Percentiles rank a stretch among this genome's conserved stretches.
Evolutionary conservation across 345 rosid genomes (phyloP).

Genomic region (Schrenkiella parvula): DNA sequence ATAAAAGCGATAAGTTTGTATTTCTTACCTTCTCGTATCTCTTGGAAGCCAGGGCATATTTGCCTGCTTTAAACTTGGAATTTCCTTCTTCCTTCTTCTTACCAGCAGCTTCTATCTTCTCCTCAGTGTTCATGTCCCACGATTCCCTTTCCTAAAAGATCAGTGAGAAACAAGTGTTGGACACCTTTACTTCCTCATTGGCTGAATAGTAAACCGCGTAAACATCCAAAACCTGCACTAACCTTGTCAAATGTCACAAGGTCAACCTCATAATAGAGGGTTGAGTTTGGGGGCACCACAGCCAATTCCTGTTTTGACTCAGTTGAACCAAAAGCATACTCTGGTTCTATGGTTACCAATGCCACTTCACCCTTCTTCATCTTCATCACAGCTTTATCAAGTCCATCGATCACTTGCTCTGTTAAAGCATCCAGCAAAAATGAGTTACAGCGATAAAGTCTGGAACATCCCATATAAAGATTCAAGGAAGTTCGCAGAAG

Average conservation of each 20-base stretch:
- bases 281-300: slow-evolving; percentile 70
- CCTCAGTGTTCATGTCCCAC: slow-evolving; percentile 91
- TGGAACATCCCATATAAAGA: background rate
- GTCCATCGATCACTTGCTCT: slow-evolving; percentile 94
- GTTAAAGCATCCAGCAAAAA: slow-evolving; percentile 14
- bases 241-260: slow-evolving; percentile 76
- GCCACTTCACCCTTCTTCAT: slow-evolving; percentile 97
- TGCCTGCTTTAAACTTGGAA: slow-evolving; percentile 67
- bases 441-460: background rate
- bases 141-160: slow-evolving; percentile 74
- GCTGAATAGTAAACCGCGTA: background rate
- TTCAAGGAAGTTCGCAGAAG: background rate
- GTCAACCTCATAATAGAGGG: slow-evolving; percentile 69
- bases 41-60: slow-evolving; percentile 70
- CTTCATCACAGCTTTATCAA: slow-evolving; percentile 68
- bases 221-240: slow-evolving; percentile 1
- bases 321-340: slow-evolving; percentile 73
- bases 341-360: slow-evolving; percentile 61
- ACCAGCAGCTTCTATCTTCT: slow-evolving; percentile 84
- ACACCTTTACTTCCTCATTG: background rate
- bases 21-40: slow-evolving; percentile 80
- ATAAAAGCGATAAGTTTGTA: background rate
- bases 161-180: background rate
- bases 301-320: slow-evolving; percentile 76
- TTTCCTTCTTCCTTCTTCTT: slow-evolving; percentile 98